Evolutionary conservation across 2,329 filamentous ascomycete species (phyloP).

Genomic region (Plenodomus biglobosus): DNA sequence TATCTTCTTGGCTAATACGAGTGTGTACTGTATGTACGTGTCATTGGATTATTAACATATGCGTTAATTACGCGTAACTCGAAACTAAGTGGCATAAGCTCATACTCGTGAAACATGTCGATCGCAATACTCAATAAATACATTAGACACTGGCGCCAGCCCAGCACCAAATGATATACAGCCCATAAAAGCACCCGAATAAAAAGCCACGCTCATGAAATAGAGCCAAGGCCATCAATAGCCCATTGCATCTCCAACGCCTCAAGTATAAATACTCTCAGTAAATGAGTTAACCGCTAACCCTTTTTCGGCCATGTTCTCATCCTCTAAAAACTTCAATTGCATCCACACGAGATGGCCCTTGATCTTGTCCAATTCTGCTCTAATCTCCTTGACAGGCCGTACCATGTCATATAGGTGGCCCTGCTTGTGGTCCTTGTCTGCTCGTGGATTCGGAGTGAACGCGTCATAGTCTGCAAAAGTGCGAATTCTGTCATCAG

Average conservation of each 20-base stretch:
- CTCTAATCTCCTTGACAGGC: constrained; percentile 65
- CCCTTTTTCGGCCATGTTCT: constrained; percentile 85
- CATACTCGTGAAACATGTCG: neutral
- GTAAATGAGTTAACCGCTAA: constrained; percentile 84
- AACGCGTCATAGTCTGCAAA: constrained; percentile 90
- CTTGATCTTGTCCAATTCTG: constrained; percentile 75
- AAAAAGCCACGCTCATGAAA: too few species aligned
- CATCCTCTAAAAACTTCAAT: constrained; percentile 80
- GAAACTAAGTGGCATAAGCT: neutral
- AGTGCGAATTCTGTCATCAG: constrained; percentile 83
- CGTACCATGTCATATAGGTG: constrained; percentile 79
- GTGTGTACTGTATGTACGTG: too few species aligned
- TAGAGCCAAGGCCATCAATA: too few species aligned
- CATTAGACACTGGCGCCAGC: neutral
- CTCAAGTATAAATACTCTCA: constrained; percentile 75
- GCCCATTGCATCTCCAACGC: neutral
- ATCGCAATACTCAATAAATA: neutral
- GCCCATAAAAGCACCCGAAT: neutral
- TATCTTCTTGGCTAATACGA: too few species aligned
- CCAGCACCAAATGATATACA: neutral
- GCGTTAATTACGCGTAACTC: too few species aligned
- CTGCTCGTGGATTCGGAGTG: constrained; percentile 55
- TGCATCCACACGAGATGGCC: constrained; percentile 96
- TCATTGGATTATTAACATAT: too few species aligned
- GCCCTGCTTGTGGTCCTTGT: constrained; percentile 68